phyloP scores from a whole-genome alignment of 306 rosid genomes.

The Prunus padus region DNA sequence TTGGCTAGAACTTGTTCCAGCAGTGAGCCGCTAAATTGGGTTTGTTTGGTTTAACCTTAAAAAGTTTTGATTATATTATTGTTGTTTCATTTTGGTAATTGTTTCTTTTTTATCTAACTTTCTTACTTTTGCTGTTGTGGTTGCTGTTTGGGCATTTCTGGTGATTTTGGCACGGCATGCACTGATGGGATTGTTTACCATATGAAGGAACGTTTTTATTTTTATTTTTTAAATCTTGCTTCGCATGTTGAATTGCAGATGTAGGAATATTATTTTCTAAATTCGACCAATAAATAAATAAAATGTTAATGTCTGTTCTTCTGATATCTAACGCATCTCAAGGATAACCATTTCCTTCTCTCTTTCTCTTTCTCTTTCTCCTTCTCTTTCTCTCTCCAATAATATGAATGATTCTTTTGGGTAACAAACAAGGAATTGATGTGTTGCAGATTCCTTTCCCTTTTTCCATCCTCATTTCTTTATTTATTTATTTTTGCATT shows the following conservation, averaged over 20 bases:
- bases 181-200: not conserved
- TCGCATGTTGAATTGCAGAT: not conserved
- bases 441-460: not conserved
- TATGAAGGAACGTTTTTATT: not conserved
- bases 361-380: not conserved
- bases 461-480: not conserved
- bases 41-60: not conserved
- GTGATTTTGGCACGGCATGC: not conserved
- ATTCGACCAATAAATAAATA: not conserved
- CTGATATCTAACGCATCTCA: too few relatives aligned
- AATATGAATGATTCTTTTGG: not conserved
- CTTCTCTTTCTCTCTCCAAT: slow-evolving; percentile 4
- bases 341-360: too few relatives aligned
- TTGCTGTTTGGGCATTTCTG: slow-evolving; percentile 2
- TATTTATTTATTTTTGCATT: not conserved
- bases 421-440: not conserved
- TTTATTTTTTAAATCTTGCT: not conserved
- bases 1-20: too few relatives aligned
- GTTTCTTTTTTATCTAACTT: not conserved
- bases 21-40: not conserved
- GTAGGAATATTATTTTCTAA: not conserved
- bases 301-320: not conserved
- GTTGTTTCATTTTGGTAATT: not conserved
- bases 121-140: not conserved
- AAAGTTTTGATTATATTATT: not conserved